Base-by-base conservation (phyloP, 108 stramenopile genomes). In the Aureococcus anophagefferens region DNA sequence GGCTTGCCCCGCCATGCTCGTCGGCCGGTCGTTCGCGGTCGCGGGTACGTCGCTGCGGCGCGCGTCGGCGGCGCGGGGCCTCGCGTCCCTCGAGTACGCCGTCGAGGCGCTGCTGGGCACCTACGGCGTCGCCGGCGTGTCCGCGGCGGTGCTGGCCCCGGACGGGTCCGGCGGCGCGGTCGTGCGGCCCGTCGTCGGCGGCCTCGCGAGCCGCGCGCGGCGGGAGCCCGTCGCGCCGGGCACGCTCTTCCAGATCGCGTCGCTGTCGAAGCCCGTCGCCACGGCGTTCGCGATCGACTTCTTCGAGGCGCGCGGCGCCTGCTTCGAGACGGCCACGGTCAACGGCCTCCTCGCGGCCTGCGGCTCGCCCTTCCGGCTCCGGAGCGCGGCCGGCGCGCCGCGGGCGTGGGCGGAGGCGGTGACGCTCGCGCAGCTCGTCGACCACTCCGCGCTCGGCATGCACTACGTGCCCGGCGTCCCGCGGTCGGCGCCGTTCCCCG, bases 361-460 rank as follows among this genome's bases (percentile, higher is more conserved):
- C 33, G 32, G 30, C 33, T 59, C 70, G n/a, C 31, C 36, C 9
- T 76, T 46, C 35, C 68, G 64, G 0, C 16, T 76, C 63, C 11
- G 0, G 30, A n/a, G 25, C 62, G 31, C 31, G 11, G 51, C 7
- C 17, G 35, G 28, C 62, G n/a, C n/a, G n/a, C n/a, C n/a, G n/a
- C n/a, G n/a, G n/a, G n/a, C n/a, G n/a, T 35, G 37, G 62, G 75
- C 59, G 5, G 71, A 76, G 44, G 35, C 40, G 34, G 68, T 76
- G 15, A 25, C 51, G n/a, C n/a, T 76, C 25, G 15, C 25, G 45
- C 69, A 71, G 7, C 59, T 76, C 25, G 35, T 76, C 31, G 70
- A 70, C 66, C 75, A 76, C 75, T 64, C 68, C 28, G 75, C 70
- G 16, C 71, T 76, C 45, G 70, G 70, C 35, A 71, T 76, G 75